Conservation (phyloP, 495 filamentous ascomycete species). For the Astrothelium macrocarpum region DNA sequence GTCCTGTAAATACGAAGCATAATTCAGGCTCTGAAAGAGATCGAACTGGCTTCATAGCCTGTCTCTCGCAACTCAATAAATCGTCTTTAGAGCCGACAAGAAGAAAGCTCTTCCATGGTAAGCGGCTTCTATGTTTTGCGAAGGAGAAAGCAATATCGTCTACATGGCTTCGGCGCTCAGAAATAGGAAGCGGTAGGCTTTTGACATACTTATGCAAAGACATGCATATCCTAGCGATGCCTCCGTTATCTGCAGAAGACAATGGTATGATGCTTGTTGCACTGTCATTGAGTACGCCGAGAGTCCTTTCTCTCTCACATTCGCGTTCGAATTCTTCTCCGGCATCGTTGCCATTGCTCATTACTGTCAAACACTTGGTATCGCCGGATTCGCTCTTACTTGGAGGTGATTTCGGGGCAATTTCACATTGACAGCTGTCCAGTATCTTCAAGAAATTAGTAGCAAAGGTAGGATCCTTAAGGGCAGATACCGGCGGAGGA, state of each 20-base stretch:
- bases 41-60: neutral
- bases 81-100: neutral
- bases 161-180: neutral
- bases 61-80: neutral
- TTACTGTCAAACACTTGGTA: neutral
- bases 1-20: conserved; percentile 35
- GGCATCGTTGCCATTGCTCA: neutral
- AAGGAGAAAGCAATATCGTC: neutral
- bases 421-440: neutral
- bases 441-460: neutral
- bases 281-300: neutral
- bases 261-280: neutral
- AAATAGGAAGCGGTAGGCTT: neutral
- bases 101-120: neutral
- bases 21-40: conserved; percentile 1
- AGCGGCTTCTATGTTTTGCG: neutral
- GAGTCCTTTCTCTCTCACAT: neutral
- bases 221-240: neutral
- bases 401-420: neutral
- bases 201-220: neutral
- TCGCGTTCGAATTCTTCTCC: neutral
- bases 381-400: neutral
- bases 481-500: neutral
- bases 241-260: neutral
- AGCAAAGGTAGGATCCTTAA: neutral